These are phyloP conservation scores for Beauveria rudraprayagi DNA, from an alignment of 2,329 filamentous ascomycete species.

Conservation along the genomic window DNA sequence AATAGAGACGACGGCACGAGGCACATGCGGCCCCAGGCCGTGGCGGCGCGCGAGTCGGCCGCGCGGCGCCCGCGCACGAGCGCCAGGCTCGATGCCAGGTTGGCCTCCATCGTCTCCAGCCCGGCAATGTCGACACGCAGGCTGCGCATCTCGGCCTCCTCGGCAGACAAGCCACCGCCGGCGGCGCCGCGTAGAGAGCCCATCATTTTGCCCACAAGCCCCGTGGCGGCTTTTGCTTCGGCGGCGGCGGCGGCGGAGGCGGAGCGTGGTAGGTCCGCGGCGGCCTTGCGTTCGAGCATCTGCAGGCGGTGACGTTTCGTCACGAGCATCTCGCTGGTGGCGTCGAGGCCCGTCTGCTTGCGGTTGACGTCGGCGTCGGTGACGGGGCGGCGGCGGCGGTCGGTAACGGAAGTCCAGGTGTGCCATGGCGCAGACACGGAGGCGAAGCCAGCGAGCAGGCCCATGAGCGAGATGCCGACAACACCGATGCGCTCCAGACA, in stretches of 20 bases:
- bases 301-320: slow-evolving; percentile 67
- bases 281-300: slow-evolving; percentile 47
- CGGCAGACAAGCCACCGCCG: slow-evolving; percentile 48
- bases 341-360: slow-evolving; percentile 71
- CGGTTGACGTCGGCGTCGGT: slow-evolving; percentile 67
- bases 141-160: slow-evolving; percentile 49
- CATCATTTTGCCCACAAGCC: slow-evolving; percentile 67
- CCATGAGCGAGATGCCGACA: slow-evolving; percentile 81
- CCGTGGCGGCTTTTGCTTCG: slow-evolving; percentile 33
- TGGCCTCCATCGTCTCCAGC: slow-evolving; percentile 70
- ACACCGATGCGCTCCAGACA: slow-evolving; percentile 68
- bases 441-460: slow-evolving; percentile 78
- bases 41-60: slow-evolving; percentile 59
- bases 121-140: slow-evolving; percentile 71
- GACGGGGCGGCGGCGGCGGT: slow-evolving; percentile 45
- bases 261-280: too few relatives aligned
- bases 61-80: slow-evolving; percentile 55
- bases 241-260: background rate
- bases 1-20: slow-evolving; percentile 59
- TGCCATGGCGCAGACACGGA: slow-evolving; percentile 86
- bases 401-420: slow-evolving; percentile 58
- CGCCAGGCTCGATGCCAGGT: slow-evolving; percentile 57
- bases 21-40: slow-evolving; percentile 55
- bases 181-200: slow-evolving; percentile 62
- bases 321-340: slow-evolving; percentile 69